A percentile compares a stretch with the other conserved stretches of the same genome.
These are phyloP conservation scores for Leishmania amazonensis DNA, from an alignment of 208 protist genomes.

Conservation along the genomic window DNA sequence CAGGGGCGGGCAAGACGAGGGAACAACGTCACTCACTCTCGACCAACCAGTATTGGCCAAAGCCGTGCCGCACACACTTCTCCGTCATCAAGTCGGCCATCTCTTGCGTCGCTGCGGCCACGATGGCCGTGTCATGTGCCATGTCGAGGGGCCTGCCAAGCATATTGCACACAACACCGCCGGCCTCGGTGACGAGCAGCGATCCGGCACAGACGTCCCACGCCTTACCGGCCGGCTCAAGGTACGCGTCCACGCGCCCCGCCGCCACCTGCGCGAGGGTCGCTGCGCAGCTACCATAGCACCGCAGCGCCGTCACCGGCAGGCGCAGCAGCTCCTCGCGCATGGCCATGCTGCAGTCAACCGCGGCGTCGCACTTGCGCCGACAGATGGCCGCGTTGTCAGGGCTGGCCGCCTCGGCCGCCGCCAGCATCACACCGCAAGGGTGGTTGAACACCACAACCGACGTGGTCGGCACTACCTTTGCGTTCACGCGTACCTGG, in stretches of 20 bases:
- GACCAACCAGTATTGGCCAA: conserved; percentile 48
- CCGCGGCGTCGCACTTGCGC: conserved; percentile 32
- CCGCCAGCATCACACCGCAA: conserved; percentile 30
- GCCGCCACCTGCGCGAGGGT: conserved; percentile 59
- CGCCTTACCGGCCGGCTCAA: conserved; percentile 54
- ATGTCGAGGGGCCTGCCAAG: conserved; percentile 54
- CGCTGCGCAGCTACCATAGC: conserved; percentile 47
- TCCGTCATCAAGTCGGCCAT: conserved; percentile 34
- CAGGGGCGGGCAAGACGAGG: background rate
- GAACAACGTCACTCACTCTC: background rate
- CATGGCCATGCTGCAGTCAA: conserved; percentile 43
- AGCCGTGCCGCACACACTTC: conserved; percentile 35
- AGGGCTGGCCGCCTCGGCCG: conserved; percentile 9
- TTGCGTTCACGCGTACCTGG: conserved; percentile 32
- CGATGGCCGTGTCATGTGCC: conserved; percentile 51
- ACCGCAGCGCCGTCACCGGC: conserved; percentile 45
- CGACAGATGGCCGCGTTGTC: conserved; percentile 8
- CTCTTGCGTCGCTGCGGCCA: conserved; percentile 43
- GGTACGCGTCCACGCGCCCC: conserved; percentile 63
- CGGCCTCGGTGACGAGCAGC: conserved; percentile 74
- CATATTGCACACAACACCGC: conserved; percentile 64
- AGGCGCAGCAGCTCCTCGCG: conserved; percentile 24
- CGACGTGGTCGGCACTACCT: conserved; percentile 22
- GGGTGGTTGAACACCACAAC: conserved; percentile 60
- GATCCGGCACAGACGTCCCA: conserved; percentile 71